Base-by-base conservation (phyloP, 768 basidiomycete species). In the Auricularia auricula-judae region DNA sequence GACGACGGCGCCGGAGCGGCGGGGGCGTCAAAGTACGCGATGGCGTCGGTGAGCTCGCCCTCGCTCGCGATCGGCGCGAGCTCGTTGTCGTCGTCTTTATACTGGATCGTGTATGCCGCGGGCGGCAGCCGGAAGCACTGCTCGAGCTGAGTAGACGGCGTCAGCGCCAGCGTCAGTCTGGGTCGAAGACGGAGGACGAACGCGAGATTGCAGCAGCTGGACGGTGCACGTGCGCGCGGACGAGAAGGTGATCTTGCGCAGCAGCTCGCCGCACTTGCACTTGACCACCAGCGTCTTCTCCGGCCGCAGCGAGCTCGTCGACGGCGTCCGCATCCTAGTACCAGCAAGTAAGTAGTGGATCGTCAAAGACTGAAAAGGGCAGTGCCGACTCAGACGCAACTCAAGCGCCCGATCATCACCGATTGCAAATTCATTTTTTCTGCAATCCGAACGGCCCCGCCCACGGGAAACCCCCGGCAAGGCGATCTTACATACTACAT, bases 11-110 rank as follows among this genome's bases (percentile, higher is more conserved):
- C 8, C 29, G 29, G 8, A 42, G 39, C 39, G 18, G 14, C 18
- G 11, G 43, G 18, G 11, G 47, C 18, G 18, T 51, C 18, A 72
- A 93, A 95, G 74, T 93, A 98, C 36, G 84, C 80, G 65, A 98
- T 89, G 1, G 94, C 93, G 68, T 96, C 94, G 1, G 86, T 83
- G 21, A 97, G 80, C 70, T 94, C 90, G 3, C 75, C 72, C 64
- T 96, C 91, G n/a, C 81, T 83, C 0, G 78, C 75, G 67, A 94
- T 89, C 66, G 79, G 80, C 33, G 81, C 84, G 64, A 83, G 81
- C 72, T 93, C 92, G 65, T 87, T 88, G 65, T 95, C 92, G 71
- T 97, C 92, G 70, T 93, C 93, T 68, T 85, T 88, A 76, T 93
- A 97, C 3, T 86, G 79, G 65, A 98, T 86, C 3, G 78, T 78